A percentile compares a stretch with the other conserved stretches of the same genome.
phyloP scores from a whole-genome alignment of 139 green algal species.

The Coelastrella sp. region DNA sequence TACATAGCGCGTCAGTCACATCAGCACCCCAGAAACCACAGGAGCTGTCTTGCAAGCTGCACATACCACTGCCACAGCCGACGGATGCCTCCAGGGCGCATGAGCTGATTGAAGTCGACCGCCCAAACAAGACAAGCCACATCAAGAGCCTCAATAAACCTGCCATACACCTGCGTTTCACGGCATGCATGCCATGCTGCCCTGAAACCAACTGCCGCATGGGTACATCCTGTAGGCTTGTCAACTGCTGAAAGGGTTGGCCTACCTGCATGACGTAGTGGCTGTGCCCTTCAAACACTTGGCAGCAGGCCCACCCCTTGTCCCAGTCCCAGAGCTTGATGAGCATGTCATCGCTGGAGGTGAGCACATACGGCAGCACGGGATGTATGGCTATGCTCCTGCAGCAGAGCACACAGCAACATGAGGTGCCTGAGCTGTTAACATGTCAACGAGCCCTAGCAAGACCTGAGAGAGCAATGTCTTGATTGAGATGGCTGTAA shows the following conservation, averaged over 20 bases:
- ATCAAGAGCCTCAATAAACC: too few species aligned
- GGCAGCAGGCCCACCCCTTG: constrained; percentile 90
- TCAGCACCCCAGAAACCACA: neutral
- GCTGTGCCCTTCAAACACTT: constrained; percentile 98
- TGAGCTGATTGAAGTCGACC: neutral
- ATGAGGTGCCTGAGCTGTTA: too few species aligned
- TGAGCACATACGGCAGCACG: constrained; percentile 92
- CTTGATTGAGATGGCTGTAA: too few species aligned
- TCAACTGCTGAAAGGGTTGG: neutral
- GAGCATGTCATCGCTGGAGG: constrained; percentile 98
- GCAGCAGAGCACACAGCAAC: constrained; percentile 11
- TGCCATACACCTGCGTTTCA: too few species aligned
- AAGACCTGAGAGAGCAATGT: too few species aligned
- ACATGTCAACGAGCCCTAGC: too few species aligned
- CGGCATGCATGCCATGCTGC: too few species aligned
- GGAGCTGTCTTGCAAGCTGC: too few species aligned
- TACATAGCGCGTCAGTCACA: neutral
- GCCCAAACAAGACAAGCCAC: too few species aligned
- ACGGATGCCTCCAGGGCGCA: neutral
- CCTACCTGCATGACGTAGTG: constrained; percentile 99
- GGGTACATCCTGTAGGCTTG: too few species aligned
- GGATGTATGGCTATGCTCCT: constrained; percentile 95
- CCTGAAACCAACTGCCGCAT: too few species aligned
- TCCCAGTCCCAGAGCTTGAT: constrained; percentile 99
- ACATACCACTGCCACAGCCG: neutral